Base-by-base conservation (phyloP, 2,329 filamentous ascomycete genomes). In the Orbilia oligospora region DNA sequence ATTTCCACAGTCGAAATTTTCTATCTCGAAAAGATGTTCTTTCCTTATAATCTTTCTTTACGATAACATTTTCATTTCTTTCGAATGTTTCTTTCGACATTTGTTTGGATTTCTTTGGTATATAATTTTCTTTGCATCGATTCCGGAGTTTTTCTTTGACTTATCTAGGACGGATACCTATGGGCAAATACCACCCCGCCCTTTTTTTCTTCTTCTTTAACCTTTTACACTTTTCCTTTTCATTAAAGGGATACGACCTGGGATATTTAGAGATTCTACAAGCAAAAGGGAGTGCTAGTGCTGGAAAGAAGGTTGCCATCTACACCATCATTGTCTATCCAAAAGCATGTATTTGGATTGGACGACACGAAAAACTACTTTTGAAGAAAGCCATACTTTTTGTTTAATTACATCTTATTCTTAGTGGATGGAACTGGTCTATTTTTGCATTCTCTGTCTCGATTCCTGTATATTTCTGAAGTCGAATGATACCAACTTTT, bases 401-500 rank as follows among this genome's bases (percentile, higher is more conserved):
- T 61, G 33, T 41, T 61, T 61, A 41, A 61, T 41, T 61, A 24
- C 3, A 58, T 61, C 20, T 61, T 61, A 61, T 61, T 61, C 38
- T 44, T 61, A 24, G 18, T 44, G 56, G 56, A 61, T 44, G 56
- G 56, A 61, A 61, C 56, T 10, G 56, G 56, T 61, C 20, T 44
- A 61, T 61, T 61, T 61, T 44, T 61, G 56, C 56, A 61, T 41
- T 58, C 66, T 69, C 51, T 38, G 20, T 18, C 56, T 44, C 24
- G 16, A 5, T 41, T 66, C 36, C 61, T 73, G 70, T 73, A 73
- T 41, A 73, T 66, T 56, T 65, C 48, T 38, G 22, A 72, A 66
- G 56, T 36, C 27, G 70, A 66, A 73, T 67, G 70, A 73, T 67
- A 67, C 61, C 70, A 65, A 63, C 46, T 36, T 71, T 71, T 64